Conservation (phyloP, 2,329 filamentous ascomycete genomes). For the Ophiostoma fasciatum region DNA sequence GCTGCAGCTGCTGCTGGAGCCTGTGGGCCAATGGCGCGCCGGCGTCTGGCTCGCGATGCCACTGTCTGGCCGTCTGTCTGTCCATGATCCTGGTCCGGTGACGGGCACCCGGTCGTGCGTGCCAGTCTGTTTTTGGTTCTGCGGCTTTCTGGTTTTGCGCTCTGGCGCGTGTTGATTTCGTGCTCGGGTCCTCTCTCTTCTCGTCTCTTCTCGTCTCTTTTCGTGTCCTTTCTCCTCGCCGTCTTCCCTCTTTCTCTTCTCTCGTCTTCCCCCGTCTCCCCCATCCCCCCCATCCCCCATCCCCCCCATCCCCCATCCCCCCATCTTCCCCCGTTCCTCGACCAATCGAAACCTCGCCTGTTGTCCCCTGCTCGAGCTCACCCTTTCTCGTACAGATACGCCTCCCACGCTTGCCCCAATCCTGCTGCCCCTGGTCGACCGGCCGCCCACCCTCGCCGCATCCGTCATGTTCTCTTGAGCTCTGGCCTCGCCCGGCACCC, state of each 20-base stretch:
- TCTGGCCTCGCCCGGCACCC: slow-evolving; percentile 1
- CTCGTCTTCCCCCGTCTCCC: slow-evolving; percentile 6
- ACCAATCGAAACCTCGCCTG: too few relatives aligned
- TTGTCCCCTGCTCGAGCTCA: too few relatives aligned
- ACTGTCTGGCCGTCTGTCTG: slow-evolving; percentile 4
- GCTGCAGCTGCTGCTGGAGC: background rate
- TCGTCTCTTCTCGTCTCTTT: too few relatives aligned
- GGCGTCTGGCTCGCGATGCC: slow-evolving; percentile 4
- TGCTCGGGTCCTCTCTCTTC: too few relatives aligned
- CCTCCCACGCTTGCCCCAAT: background rate
- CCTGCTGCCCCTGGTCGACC: background rate
- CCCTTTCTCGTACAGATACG: too few relatives aligned
- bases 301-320: too few relatives aligned
- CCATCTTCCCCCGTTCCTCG: too few relatives aligned
- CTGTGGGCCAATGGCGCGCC: slow-evolving; percentile 4
- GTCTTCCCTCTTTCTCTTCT: slow-evolving; percentile 12
- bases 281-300: background rate
- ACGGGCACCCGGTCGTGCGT: slow-evolving; percentile 4
- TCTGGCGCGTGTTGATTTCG: too few relatives aligned
- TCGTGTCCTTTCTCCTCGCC: background rate
- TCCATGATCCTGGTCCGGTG: slow-evolving; percentile 1
- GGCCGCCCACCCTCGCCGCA: too few relatives aligned
- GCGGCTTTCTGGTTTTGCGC: too few relatives aligned
- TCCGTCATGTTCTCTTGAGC: slow-evolving; percentile 4
- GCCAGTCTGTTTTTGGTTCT: too few relatives aligned